Base-by-base conservation (phyloP, 1,139 yeast species). In the Diutina mesorugosa region DNA sequence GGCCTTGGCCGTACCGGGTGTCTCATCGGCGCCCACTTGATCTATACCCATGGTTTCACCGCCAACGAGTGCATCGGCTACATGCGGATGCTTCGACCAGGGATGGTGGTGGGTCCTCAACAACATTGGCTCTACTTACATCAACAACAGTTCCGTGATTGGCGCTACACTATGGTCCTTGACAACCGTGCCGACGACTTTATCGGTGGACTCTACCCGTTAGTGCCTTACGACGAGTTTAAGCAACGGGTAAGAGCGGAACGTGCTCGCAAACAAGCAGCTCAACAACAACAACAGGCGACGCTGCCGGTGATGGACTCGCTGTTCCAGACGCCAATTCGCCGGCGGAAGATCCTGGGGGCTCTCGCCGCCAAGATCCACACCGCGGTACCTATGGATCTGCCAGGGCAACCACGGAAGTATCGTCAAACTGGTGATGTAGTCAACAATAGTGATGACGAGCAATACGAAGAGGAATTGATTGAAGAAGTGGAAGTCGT, bases 41-140 rank as follows among this genome's bases (percentile, higher is more conserved):
- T 93, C 56, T 93, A 93, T 67, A 90, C 97, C 3, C 95, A 93
- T 69, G 97, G 97, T 0, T 93, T 93, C 67, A 93, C 98, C 6
- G 99, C 99, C 6, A 88, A 83, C 66, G 99, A 93, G 70, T 95
- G 96, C 69, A 93, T 93, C 64, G 97, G 93, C 0, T 93, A 90
- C 66, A 88, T 93, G 95, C 80, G 99, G 68, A 88, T 93, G 81
- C 78, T 93, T 61, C 81, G 99, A 62, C 99, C 99, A 0, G 99
- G 99, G 41, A 93, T 93, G 99, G 98, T 93, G 16, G 99, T 93
- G 46, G 99, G 99, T 0, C 99, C 99, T 2, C 99, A 93, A 69
- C 99, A 93, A 67, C 99, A 93, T 72, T 93, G 99, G 99, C 77
- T 93, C 57, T 95, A 93, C 66, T 79, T 93, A 63, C 97, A 93